Evolutionary conservation across 352 stramenopile species (phyloP).

Genomic region (Globisporangium carolinianum): DNA sequence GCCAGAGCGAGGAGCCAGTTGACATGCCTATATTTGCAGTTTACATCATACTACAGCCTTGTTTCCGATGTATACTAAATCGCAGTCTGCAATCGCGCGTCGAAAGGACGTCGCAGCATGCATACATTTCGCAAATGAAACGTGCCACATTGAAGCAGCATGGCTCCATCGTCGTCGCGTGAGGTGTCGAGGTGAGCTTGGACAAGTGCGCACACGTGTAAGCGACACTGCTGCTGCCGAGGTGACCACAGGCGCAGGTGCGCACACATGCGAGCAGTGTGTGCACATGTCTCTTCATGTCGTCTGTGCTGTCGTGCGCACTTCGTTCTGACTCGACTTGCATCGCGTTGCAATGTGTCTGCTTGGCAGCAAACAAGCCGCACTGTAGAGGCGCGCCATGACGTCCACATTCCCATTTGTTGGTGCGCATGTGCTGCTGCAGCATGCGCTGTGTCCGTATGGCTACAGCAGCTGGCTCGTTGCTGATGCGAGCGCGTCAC

Average conservation of each 20-base stretch:
- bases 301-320: too few species aligned
- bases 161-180: not conserved
- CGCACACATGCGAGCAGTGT: too few species aligned
- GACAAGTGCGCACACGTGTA: too few species aligned
- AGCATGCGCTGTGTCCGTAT: not conserved
- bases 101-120: too few species aligned
- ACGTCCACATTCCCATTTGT: slow-evolving; percentile 25
- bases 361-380: not conserved
- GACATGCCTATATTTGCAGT: too few species aligned
- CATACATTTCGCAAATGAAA: not conserved
- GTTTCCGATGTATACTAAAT: not conserved
- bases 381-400: slow-evolving; percentile 14
- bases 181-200: too few species aligned
- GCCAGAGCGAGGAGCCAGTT: slow-evolving; percentile 9
- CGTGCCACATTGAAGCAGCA: not conserved
- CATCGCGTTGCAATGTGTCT: not conserved
- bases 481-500: not conserved
- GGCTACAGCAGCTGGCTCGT: not conserved
- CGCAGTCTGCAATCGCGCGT: not conserved
- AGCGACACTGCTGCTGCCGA: too few species aligned
- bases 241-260: too few species aligned
- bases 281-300: too few species aligned
- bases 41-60: too few species aligned
- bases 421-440: slow-evolving; percentile 10
- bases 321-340: too few species aligned